These are phyloP conservation scores for Drechslera avenae DNA, from an alignment of 2,329 filamentous ascomycete species.

Conservation along the genomic window DNA sequence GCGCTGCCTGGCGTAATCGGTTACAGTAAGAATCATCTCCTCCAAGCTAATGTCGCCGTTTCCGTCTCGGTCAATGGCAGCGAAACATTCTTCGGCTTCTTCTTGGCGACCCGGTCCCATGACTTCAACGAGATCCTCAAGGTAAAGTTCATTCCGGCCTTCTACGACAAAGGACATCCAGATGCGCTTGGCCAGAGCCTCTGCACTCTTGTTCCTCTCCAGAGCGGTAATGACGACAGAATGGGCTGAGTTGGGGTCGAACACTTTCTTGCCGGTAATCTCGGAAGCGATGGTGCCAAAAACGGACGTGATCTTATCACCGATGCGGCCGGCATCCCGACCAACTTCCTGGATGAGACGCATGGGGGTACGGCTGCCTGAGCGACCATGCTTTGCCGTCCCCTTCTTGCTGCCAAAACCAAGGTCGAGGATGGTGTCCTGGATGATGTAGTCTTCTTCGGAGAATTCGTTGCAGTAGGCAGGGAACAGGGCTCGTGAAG, in stretches of 20 bases:
- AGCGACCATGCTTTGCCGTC: slow-evolving; percentile 52
- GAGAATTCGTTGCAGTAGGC: slow-evolving; percentile 89
- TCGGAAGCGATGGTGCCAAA: slow-evolving; percentile 94
- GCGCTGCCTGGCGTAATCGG: slow-evolving; percentile 81
- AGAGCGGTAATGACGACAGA: slow-evolving; percentile 88
- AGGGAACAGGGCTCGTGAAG: slow-evolving; percentile 85
- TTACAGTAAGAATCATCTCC: slow-evolving; percentile 88
- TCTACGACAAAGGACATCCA: slow-evolving; percentile 99
- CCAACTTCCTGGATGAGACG: slow-evolving; percentile 72
- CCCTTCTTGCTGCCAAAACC: slow-evolving; percentile 64
- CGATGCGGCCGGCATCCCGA: slow-evolving; percentile 72
- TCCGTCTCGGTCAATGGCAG: slow-evolving; percentile 77
- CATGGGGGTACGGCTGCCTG: slow-evolving; percentile 76
- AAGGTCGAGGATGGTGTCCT: slow-evolving; percentile 68
- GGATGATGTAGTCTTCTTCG: slow-evolving; percentile 91
- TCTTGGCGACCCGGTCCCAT: slow-evolving; percentile 74
- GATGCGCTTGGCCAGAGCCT: slow-evolving; percentile 90
- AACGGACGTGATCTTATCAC: slow-evolving; percentile 89
- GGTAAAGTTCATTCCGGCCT: slow-evolving; percentile 76
- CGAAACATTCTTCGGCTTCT: slow-evolving; percentile 86
- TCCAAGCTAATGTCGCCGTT: slow-evolving; percentile 96
- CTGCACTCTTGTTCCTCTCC: slow-evolving; percentile 80
- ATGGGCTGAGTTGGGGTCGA: slow-evolving; percentile 89
- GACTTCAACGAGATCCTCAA: slow-evolving; percentile 86
- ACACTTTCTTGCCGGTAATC: slow-evolving; percentile 92